Conservation (phyloP, 1,284 basidiomycete genomes). For the Cryptococcus sp. region DNA sequence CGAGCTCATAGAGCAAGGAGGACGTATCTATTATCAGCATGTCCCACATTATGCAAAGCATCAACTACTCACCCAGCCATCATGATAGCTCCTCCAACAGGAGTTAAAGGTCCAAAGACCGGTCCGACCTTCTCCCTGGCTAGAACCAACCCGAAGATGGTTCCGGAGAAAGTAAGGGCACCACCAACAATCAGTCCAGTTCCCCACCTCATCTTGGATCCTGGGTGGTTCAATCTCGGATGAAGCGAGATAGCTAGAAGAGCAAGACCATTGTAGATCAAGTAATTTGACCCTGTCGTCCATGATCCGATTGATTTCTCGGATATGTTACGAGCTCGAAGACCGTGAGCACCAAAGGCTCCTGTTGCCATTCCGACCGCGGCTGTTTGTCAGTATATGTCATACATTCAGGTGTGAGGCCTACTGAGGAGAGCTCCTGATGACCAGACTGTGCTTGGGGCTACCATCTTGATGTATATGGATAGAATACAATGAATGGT, state of each 20-base stretch:
- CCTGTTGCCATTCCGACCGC: conserved; percentile 44
- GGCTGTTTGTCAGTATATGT: conserved; percentile 19
- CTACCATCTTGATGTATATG: conserved; percentile 12
- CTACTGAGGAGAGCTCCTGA: conserved; percentile 37
- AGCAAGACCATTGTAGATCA: conserved; percentile 70
- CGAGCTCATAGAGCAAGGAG: conserved; percentile 20
- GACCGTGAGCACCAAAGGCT: conserved; percentile 47
- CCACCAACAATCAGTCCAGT: conserved; percentile 65
- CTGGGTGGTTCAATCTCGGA: conserved; percentile 56
- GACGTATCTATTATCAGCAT: conserved; percentile 17
- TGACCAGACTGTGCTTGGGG: conserved; percentile 18
- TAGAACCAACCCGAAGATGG: conserved; percentile 63
- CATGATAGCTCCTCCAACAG: conserved; percentile 67
- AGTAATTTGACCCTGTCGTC: conserved; percentile 42
- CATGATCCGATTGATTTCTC: conserved; percentile 34
- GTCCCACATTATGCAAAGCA: neutral
- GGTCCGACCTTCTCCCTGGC: conserved; percentile 57
- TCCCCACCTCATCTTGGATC: conserved; percentile 57
- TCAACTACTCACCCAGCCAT: conserved; percentile 64
- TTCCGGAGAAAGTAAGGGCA: conserved; percentile 64
- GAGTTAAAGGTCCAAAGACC: conserved; percentile 69
- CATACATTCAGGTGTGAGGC: too few species aligned
- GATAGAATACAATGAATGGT: too few species aligned
- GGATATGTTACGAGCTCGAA: conserved; percentile 34
- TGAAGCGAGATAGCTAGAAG: conserved; percentile 68